Conservation (phyloP, 495 filamentous ascomycete genomes). For the Amorphotheca resinae region DNA sequence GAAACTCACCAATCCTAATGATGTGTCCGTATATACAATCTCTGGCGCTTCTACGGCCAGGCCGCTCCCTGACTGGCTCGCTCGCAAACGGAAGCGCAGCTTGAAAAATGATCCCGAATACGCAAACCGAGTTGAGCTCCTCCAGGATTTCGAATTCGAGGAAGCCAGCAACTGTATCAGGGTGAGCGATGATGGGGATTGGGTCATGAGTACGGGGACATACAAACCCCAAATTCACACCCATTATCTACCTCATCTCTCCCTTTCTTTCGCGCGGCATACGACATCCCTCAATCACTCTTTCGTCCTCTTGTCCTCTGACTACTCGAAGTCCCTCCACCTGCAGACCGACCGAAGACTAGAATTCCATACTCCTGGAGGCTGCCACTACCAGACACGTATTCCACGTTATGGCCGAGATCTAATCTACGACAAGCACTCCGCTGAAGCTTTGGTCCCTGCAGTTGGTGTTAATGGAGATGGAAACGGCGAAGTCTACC, state of each 20-base stretch:
- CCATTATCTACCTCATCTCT: constrained; percentile 85
- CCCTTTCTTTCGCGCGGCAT: constrained; percentile 84
- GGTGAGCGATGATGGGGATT: constrained; percentile 91
- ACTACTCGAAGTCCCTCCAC: constrained; percentile 92
- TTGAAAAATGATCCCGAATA: constrained; percentile 89
- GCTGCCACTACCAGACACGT: constrained; percentile 75
- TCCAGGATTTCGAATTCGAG: constrained; percentile 98
- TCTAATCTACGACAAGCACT: constrained; percentile 71
- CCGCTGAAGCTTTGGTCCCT: constrained; percentile 76
- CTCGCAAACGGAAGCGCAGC: constrained; percentile 80
- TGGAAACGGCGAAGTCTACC: constrained; percentile 80
- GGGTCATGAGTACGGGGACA: constrained; percentile 92
- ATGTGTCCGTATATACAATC: constrained; percentile 92
- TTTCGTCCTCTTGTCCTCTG: constrained; percentile 80
- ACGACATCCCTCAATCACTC: constrained; percentile 89
- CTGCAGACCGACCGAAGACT: constrained; percentile 83
- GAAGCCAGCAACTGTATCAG: constrained; percentile 90
- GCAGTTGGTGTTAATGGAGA: constrained; percentile 77
- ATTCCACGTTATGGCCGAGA: constrained; percentile 89
- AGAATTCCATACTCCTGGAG: constrained; percentile 86
- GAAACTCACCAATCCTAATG: constrained; percentile 80
- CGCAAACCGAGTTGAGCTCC: constrained; percentile 82
- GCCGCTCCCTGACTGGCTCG: constrained; percentile 89
- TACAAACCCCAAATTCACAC: constrained; percentile 96
- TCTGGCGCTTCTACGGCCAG: constrained; percentile 83